Base-by-base conservation (phyloP, 2,329 filamentous ascomycete species). In the Penicillium sp. region DNA sequence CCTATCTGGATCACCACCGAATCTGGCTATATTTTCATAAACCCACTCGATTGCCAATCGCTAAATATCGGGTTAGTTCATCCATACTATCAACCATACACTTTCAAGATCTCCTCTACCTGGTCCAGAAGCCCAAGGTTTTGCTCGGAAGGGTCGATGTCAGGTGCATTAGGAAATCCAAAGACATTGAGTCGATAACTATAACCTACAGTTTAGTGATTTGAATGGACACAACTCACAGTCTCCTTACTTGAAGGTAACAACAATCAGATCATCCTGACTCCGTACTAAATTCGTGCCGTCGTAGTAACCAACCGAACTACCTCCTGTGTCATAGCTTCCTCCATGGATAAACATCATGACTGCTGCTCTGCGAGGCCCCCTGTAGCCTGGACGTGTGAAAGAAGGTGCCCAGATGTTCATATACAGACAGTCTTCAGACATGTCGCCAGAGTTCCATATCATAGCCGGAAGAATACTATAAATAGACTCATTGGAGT, bases 21-120 rank as follows among this genome's bases (percentile, higher is more conserved):
- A 84, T 25, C 72, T 65, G 63, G 76, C 68, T 53, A 83, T 82
- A 60, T 81, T 70, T 29, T 76, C 60, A 54, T 80, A 76, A 5
- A 84, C 74, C 82, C 82, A 85, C 63, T 82, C 70, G 2, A 85
- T 71, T n/a, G 81, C 80, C 31, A 68, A 51, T 15, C 67, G 60
- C 61, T 82, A 45, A 9, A 19, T 19, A 36, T 4, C 5, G 46
- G 48, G 9, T 51, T 7, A 40, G 25, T 19, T 40, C 8, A 13
- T 21, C 5, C 43, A 6, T 40, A 27, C 23, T n/a, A 9, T 9
- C 15, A 23, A 15, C 4, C 11, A 11, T 6, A 11, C 16, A 11
- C 5, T 27, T 15, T 33, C 34, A 16, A 25, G 11, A 25, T 16
- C 19, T 21, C 19, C 19, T 21, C 15, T 16, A 62, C 62, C 56